Base-by-base conservation (phyloP, 2,329 filamentous ascomycete genomes). In the Cytospora piceicola region DNA sequence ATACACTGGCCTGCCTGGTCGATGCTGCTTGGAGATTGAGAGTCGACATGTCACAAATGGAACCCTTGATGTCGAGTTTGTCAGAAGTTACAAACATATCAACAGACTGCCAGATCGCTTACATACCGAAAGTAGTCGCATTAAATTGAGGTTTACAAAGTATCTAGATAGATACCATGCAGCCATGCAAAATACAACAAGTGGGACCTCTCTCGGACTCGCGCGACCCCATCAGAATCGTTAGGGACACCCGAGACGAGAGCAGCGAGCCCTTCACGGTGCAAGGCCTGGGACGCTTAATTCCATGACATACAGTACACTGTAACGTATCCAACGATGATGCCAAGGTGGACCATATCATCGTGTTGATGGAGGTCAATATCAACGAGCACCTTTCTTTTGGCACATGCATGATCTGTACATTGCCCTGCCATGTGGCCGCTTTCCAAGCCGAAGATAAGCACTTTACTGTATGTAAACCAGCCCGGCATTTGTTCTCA, bases 11-110 rank as follows among this genome's bases (percentile, higher is more conserved):
- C 60, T 6, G 30, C 34, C 60, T 20, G 60, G 60, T 24, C 39
- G 56, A 36, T 36, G 53, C 24, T 57, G 29, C 53, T 51, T 29
- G 17, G 36, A 29, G 15, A 51, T n/a, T 51, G 22, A 57, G 60
- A 63, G 32, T 36, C 51, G 60, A 63, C 30, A 36, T 57, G 53
- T 57, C 60, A 57, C 30, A 63, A 63, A 63, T 39, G 36, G n/a
- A n/a, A n/a, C n/a, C n/a, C n/a, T n/a, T 36, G 1, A 27, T 32
- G 17, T 36, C 39, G 0, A 39, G 12, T 14, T 49, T 46, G 32
- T n/a, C 14, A 29, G 60, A 39, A 54, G 32, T 54, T 61, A 29
- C 49, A 54, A 54, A 22, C 53, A 54, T 15, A 52, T 14, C 51
- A 39, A 51, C 49, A 39, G 39, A 32, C 15, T 22, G 12, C 32